phyloP scores from a whole-genome alignment of 495 filamentous ascomycete species.

The Tuber brumale region DNA sequence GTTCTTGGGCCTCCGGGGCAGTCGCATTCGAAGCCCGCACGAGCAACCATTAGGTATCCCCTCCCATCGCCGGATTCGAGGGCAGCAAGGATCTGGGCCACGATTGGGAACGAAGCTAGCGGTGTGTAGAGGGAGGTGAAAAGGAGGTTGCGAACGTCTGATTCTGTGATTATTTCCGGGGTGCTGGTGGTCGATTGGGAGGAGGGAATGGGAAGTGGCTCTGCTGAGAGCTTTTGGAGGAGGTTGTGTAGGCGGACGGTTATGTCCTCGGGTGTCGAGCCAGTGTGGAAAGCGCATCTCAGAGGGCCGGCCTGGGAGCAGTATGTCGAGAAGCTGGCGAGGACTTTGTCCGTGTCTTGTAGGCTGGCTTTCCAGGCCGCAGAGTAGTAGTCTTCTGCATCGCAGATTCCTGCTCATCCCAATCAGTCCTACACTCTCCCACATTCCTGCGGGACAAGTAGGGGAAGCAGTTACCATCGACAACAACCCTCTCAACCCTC shows the following conservation, averaged over 20 bases:
- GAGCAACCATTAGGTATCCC: conserved; percentile 49
- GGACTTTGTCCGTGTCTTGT: conserved; percentile 51
- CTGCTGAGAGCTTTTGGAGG: conserved; percentile 45
- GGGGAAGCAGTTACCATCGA: conserved; percentile 44
- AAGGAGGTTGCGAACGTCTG: conserved; percentile 46
- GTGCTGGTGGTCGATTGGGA: conserved; percentile 17
- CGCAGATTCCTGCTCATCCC: conserved; percentile 42
- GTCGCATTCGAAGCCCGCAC: conserved; percentile 37
- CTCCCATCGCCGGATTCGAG: conserved; percentile 53
- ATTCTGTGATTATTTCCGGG: conserved; percentile 43
- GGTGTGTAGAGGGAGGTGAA: conserved; percentile 56
- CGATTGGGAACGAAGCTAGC: conserved; percentile 50
- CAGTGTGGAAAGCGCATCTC: conserved; percentile 48
- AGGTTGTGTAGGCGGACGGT: conserved; percentile 45
- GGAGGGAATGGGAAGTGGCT: conserved; percentile 49
- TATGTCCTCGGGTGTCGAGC: conserved; percentile 45
- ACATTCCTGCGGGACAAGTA: neutral
- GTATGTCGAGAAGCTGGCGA: conserved; percentile 51
- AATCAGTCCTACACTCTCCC: neutral
- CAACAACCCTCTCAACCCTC: conserved; percentile 48
- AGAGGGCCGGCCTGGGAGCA: conserved; percentile 50
- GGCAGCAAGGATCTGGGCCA: conserved; percentile 52
- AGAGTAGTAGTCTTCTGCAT: conserved; percentile 48
- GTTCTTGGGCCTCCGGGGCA: conserved; percentile 40
- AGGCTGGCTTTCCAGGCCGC: conserved; percentile 48